Evolutionary conservation across 371 early-diverging fungal species (phyloP).

Genomic region (Apophysomyces variabilis): DNA sequence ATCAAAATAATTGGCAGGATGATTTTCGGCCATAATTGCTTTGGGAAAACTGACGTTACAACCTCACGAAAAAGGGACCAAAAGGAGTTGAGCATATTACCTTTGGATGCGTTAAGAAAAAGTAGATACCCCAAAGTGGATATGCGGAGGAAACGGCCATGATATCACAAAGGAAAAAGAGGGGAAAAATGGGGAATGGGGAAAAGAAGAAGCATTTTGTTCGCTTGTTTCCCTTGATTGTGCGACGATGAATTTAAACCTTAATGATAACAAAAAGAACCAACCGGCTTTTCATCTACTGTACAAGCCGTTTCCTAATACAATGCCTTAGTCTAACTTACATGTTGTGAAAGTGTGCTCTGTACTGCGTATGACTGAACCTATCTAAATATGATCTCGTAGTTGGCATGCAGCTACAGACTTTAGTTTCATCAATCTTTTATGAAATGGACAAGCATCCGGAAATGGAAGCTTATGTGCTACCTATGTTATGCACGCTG

Average conservation of each 20-base stretch:
- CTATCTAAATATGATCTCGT: too few species aligned
- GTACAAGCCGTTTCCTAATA: too few species aligned
- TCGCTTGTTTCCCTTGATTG: not conserved
- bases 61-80: too few species aligned
- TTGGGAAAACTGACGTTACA: not conserved
- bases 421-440: too few species aligned
- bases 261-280: not conserved
- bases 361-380: too few species aligned
- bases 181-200: not conserved
- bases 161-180: constrained; percentile 5
- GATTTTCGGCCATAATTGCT: constrained; percentile 38
- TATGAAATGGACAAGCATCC: too few species aligned
- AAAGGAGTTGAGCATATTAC: constrained; percentile 12
- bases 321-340: too few species aligned
- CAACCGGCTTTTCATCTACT: not conserved
- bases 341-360: too few species aligned
- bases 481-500: too few species aligned
- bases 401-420: too few species aligned
- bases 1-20: constrained; percentile 33
- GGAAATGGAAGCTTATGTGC: too few species aligned
- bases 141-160: constrained; percentile 37
- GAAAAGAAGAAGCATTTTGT: constrained; percentile 2
- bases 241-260: not conserved
- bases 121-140: constrained; percentile 46
- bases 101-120: constrained; percentile 51